Conservation (phyloP, 805 yeast genomes). For the Lipomyces orientalis region DNA sequence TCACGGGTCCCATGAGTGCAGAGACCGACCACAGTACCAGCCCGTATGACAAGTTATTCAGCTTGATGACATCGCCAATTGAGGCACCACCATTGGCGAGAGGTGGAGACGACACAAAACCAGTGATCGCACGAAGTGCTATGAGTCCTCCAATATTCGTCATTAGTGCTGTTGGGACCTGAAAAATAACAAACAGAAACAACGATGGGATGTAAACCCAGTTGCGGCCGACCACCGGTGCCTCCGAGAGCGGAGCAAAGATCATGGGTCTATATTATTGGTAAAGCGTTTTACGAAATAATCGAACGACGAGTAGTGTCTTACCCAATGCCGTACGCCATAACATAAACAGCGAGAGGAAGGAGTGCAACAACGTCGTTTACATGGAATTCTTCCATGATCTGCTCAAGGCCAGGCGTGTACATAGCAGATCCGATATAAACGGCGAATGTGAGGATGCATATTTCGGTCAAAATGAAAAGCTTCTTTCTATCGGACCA, state of each 20-base stretch:
- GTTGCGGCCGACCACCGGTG: conserved; percentile 59
- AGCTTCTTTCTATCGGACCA: conserved; percentile 56
- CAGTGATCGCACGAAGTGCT: conserved; percentile 59
- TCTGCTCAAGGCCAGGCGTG: conserved; percentile 56
- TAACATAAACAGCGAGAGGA: conserved; percentile 59
- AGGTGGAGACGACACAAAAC: conserved; percentile 64
- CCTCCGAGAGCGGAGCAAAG: conserved; percentile 64
- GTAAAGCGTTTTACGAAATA: conserved; percentile 44
- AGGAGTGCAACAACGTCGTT: conserved; percentile 54
- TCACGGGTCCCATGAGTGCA: conserved; percentile 59
- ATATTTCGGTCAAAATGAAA: conserved; percentile 49
- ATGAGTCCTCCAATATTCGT: conserved; percentile 57
- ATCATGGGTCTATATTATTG: conserved; percentile 66
- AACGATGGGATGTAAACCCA: conserved; percentile 41
- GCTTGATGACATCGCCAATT: conserved; percentile 54
- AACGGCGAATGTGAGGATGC: conserved; percentile 56
- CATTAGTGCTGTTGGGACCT: conserved; percentile 60
- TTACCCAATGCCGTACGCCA: conserved; percentile 59
- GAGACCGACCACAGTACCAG: conserved; percentile 60
- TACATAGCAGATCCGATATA: conserved; percentile 64
- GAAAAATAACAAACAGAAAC: conserved; percentile 55
- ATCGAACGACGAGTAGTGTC: neutral
- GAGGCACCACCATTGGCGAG: conserved; percentile 66
- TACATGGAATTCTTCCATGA: conserved; percentile 55
- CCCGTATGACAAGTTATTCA: conserved; percentile 53